Conservation (phyloP, 2,329 filamentous ascomycete species). For the Fusarium subglutinans region DNA sequence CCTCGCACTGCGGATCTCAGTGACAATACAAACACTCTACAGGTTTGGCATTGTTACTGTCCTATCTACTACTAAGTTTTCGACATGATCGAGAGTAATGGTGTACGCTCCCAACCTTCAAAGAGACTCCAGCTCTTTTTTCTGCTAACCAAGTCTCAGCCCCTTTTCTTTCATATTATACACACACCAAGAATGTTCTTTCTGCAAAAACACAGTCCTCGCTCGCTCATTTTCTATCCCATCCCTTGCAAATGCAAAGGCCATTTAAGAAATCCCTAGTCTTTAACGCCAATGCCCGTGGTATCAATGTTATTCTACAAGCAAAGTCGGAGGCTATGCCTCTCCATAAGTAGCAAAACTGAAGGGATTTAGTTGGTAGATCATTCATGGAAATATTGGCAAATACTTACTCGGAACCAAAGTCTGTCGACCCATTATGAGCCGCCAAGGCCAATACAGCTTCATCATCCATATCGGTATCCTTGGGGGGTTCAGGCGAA, state of each 20-base stretch:
- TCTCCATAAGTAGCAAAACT: conserved; percentile 55
- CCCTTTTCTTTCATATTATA: neutral
- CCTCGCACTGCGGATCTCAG: neutral
- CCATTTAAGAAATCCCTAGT: conserved; percentile 18
- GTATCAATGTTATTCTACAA: conserved; percentile 28
- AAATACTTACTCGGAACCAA: conserved; percentile 54
- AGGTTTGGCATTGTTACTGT: neutral
- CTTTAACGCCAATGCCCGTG: conserved; percentile 33
- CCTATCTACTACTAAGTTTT: neutral
- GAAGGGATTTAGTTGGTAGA: conserved; percentile 3
- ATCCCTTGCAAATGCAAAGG: neutral
- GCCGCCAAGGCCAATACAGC: conserved; percentile 59
- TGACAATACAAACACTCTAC: neutral
- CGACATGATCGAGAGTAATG: neutral
- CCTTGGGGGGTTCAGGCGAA: conserved; percentile 43
- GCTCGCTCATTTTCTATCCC: conserved; percentile 7
- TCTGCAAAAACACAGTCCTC: neutral
- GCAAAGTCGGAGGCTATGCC: conserved; percentile 42
- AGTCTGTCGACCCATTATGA: conserved; percentile 54
- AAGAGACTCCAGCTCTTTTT: neutral
- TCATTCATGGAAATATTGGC: neutral
- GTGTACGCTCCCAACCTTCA: neutral
- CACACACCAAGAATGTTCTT: neutral
- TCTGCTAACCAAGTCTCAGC: neutral
- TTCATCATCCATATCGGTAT: conserved; percentile 56